These are phyloP conservation scores for Candida freyschussii DNA, from an alignment of 1,139 yeast genomes.

Conservation along the genomic window DNA sequence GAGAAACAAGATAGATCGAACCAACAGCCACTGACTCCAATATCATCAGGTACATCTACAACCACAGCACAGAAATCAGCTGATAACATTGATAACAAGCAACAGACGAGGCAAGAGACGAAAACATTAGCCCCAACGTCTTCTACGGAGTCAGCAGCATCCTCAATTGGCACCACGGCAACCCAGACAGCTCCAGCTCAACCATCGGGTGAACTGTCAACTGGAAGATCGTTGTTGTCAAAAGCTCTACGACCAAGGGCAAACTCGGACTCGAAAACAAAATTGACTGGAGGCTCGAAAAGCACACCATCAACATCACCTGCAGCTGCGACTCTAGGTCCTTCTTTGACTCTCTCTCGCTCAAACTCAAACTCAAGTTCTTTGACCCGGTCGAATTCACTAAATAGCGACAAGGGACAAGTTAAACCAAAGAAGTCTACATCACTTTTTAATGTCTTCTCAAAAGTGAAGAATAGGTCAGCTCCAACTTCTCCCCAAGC, in stretches of 20 bases:
- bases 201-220: constrained; percentile 16
- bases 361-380: constrained; percentile 10
- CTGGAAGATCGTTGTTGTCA: constrained; percentile 18
- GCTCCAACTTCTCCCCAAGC: constrained; percentile 18
- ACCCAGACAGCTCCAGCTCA: constrained; percentile 1
- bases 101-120: constrained; percentile 15
- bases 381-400: constrained; percentile 16
- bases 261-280: constrained; percentile 17
- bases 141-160: constrained; percentile 8
- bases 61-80: constrained; percentile 4
- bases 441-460: constrained; percentile 48
- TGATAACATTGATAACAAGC: constrained; percentile 1
- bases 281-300: constrained; percentile 6
- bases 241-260: constrained; percentile 23
- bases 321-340: constrained; percentile 4
- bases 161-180: constrained; percentile 7
- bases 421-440: constrained; percentile 30
- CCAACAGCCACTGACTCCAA: constrained; percentile 1
- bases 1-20: constrained; percentile 1
- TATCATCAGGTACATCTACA: constrained; percentile 3
- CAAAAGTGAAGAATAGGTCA: constrained; percentile 43
- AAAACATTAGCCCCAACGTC: background rate
- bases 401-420: constrained; percentile 8
- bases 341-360: too few relatives aligned
- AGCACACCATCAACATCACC: constrained; percentile 3